Evolutionary conservation across 495 filamentous ascomycete genomes (phyloP), one percentile per base, ranked within the genome.

Genomic region (Penicillium subrubescens): DNA sequence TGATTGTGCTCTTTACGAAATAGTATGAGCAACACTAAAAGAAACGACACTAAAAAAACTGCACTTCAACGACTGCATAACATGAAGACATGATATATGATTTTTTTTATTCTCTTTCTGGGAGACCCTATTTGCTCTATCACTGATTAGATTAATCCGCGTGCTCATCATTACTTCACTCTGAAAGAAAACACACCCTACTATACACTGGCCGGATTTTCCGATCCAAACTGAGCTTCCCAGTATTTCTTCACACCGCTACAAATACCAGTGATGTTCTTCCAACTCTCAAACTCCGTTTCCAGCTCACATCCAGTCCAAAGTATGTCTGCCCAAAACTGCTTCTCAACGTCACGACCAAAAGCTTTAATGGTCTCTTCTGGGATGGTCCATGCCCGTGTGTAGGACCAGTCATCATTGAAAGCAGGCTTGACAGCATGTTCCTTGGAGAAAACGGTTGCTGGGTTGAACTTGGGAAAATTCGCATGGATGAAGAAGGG

Each of bases 401-500:
- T 77, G 39, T 73, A 77, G 23, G 67, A 73, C 1, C 78, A 77
- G 48, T 77, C 73, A 23, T 77, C 71, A 2, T 71, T 70, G 29
- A 73, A 73, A 6, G 75, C 71, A 1, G 73, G 75, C 29, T 74
- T 77, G 46, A 77, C 75, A 2, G 55, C 71, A n/a, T 75, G 71
- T 33, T 74, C 15, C 31, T 56, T 62, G 25, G 66, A 64, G 55
- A 79, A 81, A n/a, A 81, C 64, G 0, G 77, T 79, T 14, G 77
- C 73, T 11, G 83, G 82, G 67, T 86, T 81, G 62, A 84, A 79
- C 63, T 84, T 84, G 39, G 80, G 79, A 52, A 72, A 81, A 61
- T 82, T 83, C 64, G 79, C 79, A 67, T 85, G 83, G 39, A 82
- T 73, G 71, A 83, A 83, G 67, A 84, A 80, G n/a, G 72, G 64